Conservation (phyloP, 768 basidiomycete genomes). For the Sarcomyxa edulis region DNA sequence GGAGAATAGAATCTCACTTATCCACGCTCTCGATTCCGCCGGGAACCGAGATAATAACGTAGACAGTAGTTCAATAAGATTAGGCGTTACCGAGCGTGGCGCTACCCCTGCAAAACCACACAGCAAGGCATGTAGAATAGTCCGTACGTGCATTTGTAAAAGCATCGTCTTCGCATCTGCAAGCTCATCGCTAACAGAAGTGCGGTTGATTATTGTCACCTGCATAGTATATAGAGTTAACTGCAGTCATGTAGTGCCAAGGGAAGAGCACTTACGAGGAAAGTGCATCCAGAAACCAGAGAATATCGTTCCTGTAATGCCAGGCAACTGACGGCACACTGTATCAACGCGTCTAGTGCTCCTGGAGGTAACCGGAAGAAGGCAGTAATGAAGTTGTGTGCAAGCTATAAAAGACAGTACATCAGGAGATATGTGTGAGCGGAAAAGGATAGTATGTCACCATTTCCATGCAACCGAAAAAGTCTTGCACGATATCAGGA, state of each 20-base stretch:
- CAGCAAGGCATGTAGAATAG: constrained; percentile 69
- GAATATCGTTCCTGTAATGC: constrained; percentile 82
- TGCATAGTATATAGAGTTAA: constrained; percentile 19
- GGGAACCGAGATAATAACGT: constrained; percentile 51
- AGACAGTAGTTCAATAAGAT: constrained; percentile 79
- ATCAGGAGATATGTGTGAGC: background rate
- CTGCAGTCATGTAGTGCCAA: background rate
- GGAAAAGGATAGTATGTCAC: constrained; percentile 29
- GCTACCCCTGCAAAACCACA: constrained; percentile 80
- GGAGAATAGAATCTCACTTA: constrained; percentile 62
- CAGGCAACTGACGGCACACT: constrained; percentile 62
- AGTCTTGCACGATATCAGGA: constrained; percentile 87
- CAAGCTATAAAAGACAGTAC: constrained; percentile 24
- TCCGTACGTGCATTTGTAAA: constrained; percentile 50
- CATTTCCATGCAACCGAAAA: constrained; percentile 78
- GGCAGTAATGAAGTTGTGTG: constrained; percentile 52
- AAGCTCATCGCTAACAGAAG: constrained; percentile 58
- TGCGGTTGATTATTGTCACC: constrained; percentile 63
- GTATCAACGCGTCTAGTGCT: constrained; percentile 62
- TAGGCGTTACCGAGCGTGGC: constrained; percentile 77
- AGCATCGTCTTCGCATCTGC: constrained; percentile 37
- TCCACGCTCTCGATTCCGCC: constrained; percentile 50
- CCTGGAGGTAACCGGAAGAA: constrained; percentile 63
- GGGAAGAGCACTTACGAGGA: constrained; percentile 55
- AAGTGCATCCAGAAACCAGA: constrained; percentile 74